Base-by-base conservation (phyloP, 495 filamentous ascomycete genomes). In the Sordaria brevicollis region DNA sequence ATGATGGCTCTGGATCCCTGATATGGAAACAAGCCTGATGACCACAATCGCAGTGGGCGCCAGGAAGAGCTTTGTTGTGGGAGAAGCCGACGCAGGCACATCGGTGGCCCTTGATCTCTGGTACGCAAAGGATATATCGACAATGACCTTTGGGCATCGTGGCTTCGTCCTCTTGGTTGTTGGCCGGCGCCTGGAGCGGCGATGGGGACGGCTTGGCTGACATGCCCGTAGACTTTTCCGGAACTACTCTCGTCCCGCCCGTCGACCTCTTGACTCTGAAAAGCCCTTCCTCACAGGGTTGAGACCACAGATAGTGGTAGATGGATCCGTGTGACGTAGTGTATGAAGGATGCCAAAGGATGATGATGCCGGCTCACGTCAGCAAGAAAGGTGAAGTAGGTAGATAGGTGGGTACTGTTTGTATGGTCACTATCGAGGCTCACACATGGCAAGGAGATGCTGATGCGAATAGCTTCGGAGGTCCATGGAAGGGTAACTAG, bases 1-100 rank as follows among this genome's bases (percentile, higher is more conserved):
- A 73, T 15, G 78, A 69, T 10, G 77, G 69, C 31, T 83, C 82
- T 21, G 79, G 73, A 5, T 82, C 80, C 65, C 79, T 79, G 66
- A 80, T 77, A 74, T 87, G 85, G 71, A 82, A 87, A 70, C 84
- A 86, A 34, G 85, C 84, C 65, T 83, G 81, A 71, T 87, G 85
- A 21, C 85, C 85, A 71, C 85, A 87, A 21, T 85, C 80, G 70
- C 85, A 87, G 21, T 77, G 82, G 54, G 83, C 81, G 38, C 85
- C 80, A 2, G 85, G 85, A 37, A 85, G 80, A 35, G 77, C 74
- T 43, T 77, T 79, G 73, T 86, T 86, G 71, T 83, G 80, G n/a
- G 80, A 80, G 76, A 87, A 87, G 75, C 80, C 75, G 67, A 84
- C 85, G 65, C 85, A 87, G 25, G 83, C 85, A 70, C 85, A 87